These are phyloP conservation scores for Talaromyces liani DNA, from an alignment of 495 filamentous ascomycete genomes.

Conservation along the genomic window DNA sequence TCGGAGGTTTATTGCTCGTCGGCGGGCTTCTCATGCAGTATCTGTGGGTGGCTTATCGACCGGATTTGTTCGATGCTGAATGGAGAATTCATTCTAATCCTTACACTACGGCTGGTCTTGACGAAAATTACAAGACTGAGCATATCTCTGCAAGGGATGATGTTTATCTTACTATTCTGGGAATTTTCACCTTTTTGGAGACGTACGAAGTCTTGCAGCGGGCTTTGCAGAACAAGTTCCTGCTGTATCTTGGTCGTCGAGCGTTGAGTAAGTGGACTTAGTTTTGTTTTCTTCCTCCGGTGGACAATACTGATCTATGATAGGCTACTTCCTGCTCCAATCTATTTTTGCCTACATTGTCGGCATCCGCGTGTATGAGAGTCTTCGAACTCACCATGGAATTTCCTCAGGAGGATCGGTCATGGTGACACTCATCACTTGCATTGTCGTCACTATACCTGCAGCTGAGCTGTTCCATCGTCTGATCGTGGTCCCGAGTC, in stretches of 20 bases:
- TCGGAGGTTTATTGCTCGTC: constrained; percentile 15
- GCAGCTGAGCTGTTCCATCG: constrained; percentile 8
- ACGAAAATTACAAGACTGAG: constrained; percentile 12
- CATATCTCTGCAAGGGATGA: constrained; percentile 25
- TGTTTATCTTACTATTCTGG: constrained; percentile 24
- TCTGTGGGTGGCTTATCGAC: constrained; percentile 23
- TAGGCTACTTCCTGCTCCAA: constrained; percentile 9
- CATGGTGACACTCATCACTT: constrained; percentile 8
- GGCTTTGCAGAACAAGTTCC: constrained; percentile 12
- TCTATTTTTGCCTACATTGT: constrained; percentile 6
- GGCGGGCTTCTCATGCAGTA: constrained; percentile 25
- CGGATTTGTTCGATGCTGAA: constrained; percentile 18
- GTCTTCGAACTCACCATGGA: not conserved
- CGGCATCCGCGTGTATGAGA: constrained; percentile 6
- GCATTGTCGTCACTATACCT: not conserved
- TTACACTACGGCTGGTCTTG: constrained; percentile 19
- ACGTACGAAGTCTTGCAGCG: constrained; percentile 19
- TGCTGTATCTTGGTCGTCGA: constrained; percentile 8
- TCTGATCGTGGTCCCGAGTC: constrained; percentile 2
- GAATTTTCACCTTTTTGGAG: constrained; percentile 23
- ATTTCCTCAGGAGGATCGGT: not conserved
- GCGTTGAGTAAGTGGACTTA: not conserved
- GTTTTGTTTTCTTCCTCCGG: not conserved
- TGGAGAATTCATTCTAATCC: constrained; percentile 25
- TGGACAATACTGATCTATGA: not conserved